phyloP scores from a whole-genome alignment of 192 early-diverging fungal species.

The Backusella sp. region DNA sequence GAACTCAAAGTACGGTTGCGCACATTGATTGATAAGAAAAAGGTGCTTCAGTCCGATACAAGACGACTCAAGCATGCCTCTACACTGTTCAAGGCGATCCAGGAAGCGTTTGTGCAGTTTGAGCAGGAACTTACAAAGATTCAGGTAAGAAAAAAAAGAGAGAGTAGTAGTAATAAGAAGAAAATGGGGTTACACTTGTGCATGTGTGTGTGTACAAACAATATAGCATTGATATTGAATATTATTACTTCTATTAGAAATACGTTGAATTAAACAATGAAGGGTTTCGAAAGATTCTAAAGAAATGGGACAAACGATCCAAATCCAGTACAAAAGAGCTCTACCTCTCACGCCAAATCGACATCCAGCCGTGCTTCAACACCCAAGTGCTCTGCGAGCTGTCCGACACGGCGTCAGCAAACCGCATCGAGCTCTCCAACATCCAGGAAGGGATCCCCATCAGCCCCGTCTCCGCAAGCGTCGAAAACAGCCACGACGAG shows the following conservation, averaged over 20 bases:
- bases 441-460: slow-evolving; percentile 50
- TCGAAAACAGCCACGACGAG: slow-evolving; percentile 16
- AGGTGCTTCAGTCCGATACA: slow-evolving; percentile 50
- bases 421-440: slow-evolving; percentile 77
- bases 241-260: slow-evolving; percentile 53
- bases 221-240: not conserved
- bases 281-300: slow-evolving; percentile 96
- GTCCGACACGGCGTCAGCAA: slow-evolving; percentile 75
- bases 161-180: too few relatives aligned
- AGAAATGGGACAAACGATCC: slow-evolving; percentile 99
- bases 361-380: slow-evolving; percentile 98
- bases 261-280: slow-evolving; percentile 96
- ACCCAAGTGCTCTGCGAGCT: slow-evolving; percentile 88
- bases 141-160: slow-evolving; percentile 60
- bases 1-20: slow-evolving; percentile 89
- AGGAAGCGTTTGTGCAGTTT: slow-evolving; percentile 90
- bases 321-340: slow-evolving; percentile 98
- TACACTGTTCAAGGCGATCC: slow-evolving; percentile 68
- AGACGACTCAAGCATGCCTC: slow-evolving; percentile 45
- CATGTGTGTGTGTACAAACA: not conserved
- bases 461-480: not conserved
- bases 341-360: slow-evolving; percentile 95
- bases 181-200: not conserved
- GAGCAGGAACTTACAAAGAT: slow-evolving; percentile 94
- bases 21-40: slow-evolving; percentile 80